phyloP scores from a whole-genome alignment of 305 asterid genomes.

The Andrographis paniculata region DNA sequence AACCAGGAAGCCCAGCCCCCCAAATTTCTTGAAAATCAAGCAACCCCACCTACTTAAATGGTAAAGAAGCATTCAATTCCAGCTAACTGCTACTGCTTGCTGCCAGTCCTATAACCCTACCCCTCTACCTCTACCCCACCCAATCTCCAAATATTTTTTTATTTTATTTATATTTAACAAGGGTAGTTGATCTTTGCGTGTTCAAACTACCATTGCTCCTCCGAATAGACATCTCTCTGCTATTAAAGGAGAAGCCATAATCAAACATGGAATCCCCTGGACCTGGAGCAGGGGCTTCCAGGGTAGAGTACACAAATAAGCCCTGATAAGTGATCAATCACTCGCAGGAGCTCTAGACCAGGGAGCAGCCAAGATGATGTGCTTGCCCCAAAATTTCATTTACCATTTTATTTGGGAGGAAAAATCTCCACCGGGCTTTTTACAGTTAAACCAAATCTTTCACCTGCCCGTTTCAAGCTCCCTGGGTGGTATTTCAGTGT shows the following conservation, averaged over 20 bases:
- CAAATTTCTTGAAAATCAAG: conserved; percentile 37
- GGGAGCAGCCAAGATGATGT: no score
- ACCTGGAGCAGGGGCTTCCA: no score
- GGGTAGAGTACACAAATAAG: no score
- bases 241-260: conserved; percentile 17
- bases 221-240: conserved; percentile 26
- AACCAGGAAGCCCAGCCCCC: conserved; percentile 1
- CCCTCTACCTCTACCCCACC: background rate
- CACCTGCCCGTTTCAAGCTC: conserved; percentile 7
- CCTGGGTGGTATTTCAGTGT: background rate
- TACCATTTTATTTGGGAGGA: background rate
- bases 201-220: conserved; percentile 4
- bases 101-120: background rate
- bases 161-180: background rate
- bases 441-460: conserved; percentile 25
- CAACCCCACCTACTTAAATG: conserved; percentile 3
- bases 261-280: conserved; percentile 14
- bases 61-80: conserved; percentile 4
- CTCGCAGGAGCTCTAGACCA: no score
- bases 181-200: conserved; percentile 26
- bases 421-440: conserved; percentile 17
- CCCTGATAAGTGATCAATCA: no score
- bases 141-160: no score
- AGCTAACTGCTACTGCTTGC: conserved; percentile 13
- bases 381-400: no score